These are phyloP conservation scores for Macrolepiota dolichaula DNA, from an alignment of 768 basidiomycete species.

Conservation along the genomic window DNA sequence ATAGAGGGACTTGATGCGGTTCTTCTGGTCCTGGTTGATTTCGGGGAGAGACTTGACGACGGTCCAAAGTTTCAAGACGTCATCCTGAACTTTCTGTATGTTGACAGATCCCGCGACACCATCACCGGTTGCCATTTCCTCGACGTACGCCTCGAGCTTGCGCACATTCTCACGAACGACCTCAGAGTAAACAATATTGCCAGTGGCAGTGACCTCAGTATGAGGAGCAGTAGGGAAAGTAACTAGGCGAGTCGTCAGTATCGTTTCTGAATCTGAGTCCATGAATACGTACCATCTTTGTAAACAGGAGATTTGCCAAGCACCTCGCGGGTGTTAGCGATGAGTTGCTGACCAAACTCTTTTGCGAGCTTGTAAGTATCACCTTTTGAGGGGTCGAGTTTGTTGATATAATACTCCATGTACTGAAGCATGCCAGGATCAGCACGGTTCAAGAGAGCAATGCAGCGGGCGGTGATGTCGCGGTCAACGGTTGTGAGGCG, in stretches of 20 bases:
- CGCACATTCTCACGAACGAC: conserved; percentile 95
- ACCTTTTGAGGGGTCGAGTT: conserved; percentile 74
- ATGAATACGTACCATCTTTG: conserved; percentile 78
- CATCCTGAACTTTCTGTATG: conserved; percentile 96
- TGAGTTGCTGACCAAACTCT: conserved; percentile 93
- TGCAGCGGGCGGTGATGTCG: conserved; percentile 95
- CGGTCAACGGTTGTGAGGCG: conserved; percentile 91
- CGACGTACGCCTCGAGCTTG: conserved; percentile 95
- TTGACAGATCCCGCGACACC: conserved; percentile 81
- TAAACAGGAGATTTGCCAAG: conserved; percentile 84
- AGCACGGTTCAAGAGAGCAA: conserved; percentile 95
- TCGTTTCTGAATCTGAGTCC: conserved; percentile 1
- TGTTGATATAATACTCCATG: conserved; percentile 95
- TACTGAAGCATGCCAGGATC: conserved; percentile 89
- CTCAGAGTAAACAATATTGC: conserved; percentile 93
- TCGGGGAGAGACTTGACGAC: conserved; percentile 96
- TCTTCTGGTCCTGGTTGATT: conserved; percentile 96
- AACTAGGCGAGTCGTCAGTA: conserved; percentile 41
- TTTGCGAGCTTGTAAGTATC: conserved; percentile 95
- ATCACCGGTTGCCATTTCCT: conserved; percentile 97
- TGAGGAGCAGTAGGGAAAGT: conserved; percentile 98
- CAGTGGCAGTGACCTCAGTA: conserved; percentile 90
- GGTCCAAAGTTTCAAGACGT: conserved; percentile 95
- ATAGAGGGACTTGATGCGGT: conserved; percentile 90
- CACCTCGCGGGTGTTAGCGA: conserved; percentile 89